These are phyloP conservation scores for Penicillium mononematosum DNA, from an alignment of 495 filamentous ascomycete genomes.

Conservation along the genomic window DNA sequence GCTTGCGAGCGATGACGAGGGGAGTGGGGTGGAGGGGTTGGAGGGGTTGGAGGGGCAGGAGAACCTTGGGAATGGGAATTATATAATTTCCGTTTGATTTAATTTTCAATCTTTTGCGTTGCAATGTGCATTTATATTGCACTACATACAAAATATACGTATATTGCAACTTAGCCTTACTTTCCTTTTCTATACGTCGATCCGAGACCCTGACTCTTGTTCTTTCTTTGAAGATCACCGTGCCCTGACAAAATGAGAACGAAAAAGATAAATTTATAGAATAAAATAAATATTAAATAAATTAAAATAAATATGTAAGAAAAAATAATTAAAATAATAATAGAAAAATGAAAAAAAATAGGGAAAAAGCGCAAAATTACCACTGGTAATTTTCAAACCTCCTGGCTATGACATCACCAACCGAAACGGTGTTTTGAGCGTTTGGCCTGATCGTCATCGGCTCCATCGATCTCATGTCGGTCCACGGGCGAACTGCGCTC, in stretches of 20 bases:
- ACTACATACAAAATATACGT: not conserved
- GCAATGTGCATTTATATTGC: not conserved
- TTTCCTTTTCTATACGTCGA: constrained; percentile 1
- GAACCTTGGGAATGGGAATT: constrained; percentile 2
- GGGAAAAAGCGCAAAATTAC: constrained; percentile 7
- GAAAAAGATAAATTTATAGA: not conserved
- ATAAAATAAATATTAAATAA: not conserved
- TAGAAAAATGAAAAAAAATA: not conserved
- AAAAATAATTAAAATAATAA: not conserved
- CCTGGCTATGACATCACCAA: constrained; percentile 35
- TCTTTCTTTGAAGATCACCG: not conserved
- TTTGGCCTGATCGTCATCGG: constrained; percentile 44
- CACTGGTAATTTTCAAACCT: constrained; percentile 25
- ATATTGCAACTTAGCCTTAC: constrained; percentile 4
- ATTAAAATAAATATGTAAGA: not conserved
- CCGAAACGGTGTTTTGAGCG: constrained; percentile 32
- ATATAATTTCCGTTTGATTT: constrained; percentile 3
- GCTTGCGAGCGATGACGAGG: constrained; percentile 26
- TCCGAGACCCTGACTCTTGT: not conserved
- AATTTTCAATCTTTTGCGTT: not conserved
- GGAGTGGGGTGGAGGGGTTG: constrained; percentile 20
- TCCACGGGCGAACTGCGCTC: constrained; percentile 31
- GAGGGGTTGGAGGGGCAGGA: constrained; percentile 1
- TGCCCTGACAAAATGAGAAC: not conserved
- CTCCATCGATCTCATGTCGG: constrained; percentile 40